Evolutionary conservation across 805 yeast species (phyloP), one percentile per base, ranked within the genome.

Genomic region (Lipomyces kockii): DNA sequence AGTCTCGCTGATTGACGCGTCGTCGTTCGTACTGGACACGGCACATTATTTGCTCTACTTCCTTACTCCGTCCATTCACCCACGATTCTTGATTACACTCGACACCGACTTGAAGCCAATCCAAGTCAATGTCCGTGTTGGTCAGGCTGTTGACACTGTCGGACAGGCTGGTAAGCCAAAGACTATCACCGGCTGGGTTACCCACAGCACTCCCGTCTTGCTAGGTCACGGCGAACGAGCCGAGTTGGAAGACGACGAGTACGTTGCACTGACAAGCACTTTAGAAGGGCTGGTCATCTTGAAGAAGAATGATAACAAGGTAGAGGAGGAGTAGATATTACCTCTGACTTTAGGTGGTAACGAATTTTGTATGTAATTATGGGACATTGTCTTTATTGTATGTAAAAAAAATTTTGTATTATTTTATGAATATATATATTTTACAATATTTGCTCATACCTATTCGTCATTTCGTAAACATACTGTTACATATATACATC

Each of bases 121-220:
- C 70, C 94, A 94, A 82, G 98, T 95, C 9, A 94, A 92, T 73
- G 99, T 95, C 9, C 86, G 99, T 77, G 98, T 95, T 37, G 99
- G 99, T 70, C 98, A 94, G 81, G 98, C 99, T 6, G 98, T 95
- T 35, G 99, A 95, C 78, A 92, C 93, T 52, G 98, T 95, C 70
- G 99, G 99, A 43, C 98, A 94, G 79, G 99, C 98, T 0, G 99
- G 99, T 81, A 92, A 91, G 74, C 99, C 99, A 60, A 95, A 95
- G 83, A 93, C 98, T 12, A 95, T 95, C 59, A 95, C 99, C 3
- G 99, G 99, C 49, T 95, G 99, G 99, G 98, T 95, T 25, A 95
- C 99, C 1, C 99, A 95, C 76, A 90, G 95, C 4, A 95, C 99
- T 0, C 99, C 99, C 0, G 99, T 95, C 25, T 82, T 95, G 74